Conservation (phyloP, 1,139 yeast species). For the Pichiaceae sp. region DNA sequence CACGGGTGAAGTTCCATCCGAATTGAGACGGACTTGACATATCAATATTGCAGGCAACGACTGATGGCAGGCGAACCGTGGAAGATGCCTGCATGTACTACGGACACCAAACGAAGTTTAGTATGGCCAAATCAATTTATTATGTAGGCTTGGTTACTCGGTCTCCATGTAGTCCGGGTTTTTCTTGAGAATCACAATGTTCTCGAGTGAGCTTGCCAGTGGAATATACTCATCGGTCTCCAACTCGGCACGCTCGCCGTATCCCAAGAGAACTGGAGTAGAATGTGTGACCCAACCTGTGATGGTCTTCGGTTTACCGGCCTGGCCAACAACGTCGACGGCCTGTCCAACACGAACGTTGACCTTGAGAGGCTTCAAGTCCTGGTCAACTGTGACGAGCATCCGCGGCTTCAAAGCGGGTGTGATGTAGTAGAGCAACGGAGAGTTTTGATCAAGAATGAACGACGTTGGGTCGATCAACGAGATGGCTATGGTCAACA, state of each 20-base stretch:
- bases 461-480: constrained; percentile 76
- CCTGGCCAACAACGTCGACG: constrained; percentile 97
- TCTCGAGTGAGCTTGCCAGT: constrained; percentile 77
- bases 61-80: too few species aligned
- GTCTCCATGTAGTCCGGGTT: constrained; percentile 76
- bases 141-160: too few species aligned
- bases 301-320: constrained; percentile 96
- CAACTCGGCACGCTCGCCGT: constrained; percentile 94
- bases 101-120: too few species aligned
- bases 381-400: constrained; percentile 87
- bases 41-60: too few species aligned
- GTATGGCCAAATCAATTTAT: too few species aligned
- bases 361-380: constrained; percentile 81
- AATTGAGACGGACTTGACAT: too few species aligned
- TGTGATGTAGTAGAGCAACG: constrained; percentile 71
- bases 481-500: constrained; percentile 78
- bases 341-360: constrained; percentile 98
- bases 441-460: constrained; percentile 52
- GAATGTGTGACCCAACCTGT: constrained; percentile 99
- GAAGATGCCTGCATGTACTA: too few species aligned
- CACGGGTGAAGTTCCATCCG: too few species aligned
- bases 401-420: constrained; percentile 91
- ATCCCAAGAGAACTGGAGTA: constrained; percentile 87
- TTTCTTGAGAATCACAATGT: constrained; percentile 85
- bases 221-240: constrained; percentile 92